Percentiles rank a stretch among this genome's conserved stretches.
Evolutionary conservation across 306 rosid species (phyloP).

Genomic region (Cucurbita moschata): DNA sequence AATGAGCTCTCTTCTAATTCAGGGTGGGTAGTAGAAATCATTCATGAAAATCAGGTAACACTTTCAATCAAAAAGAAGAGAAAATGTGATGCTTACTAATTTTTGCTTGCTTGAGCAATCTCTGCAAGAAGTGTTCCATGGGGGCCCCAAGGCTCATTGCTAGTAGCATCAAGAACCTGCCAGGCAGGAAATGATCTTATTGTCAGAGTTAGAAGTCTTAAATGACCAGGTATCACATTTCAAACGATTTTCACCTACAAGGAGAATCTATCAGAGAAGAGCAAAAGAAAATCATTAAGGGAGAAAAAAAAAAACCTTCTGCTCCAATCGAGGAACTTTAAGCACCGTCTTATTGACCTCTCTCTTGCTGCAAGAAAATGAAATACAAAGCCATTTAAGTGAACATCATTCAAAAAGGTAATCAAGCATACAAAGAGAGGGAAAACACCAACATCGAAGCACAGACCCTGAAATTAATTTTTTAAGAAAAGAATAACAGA

Average conservation of each 20-base stretch:
- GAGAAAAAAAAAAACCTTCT: slow-evolving; percentile 42
- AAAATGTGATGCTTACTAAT: slow-evolving; percentile 44
- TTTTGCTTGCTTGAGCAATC: slow-evolving; percentile 81
- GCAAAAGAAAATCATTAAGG: not conserved
- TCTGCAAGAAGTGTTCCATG: slow-evolving; percentile 95
- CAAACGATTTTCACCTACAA: not conserved
- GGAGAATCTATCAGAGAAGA: not conserved
- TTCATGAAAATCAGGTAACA: not conserved
- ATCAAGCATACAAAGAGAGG: not conserved
- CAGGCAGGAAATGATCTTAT: not conserved
- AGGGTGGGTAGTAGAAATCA: slow-evolving; percentile 10
- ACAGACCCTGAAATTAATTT: not conserved
- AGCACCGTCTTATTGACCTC: slow-evolving; percentile 91
- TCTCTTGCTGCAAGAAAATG: slow-evolving; percentile 61
- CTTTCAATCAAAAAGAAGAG: not conserved
- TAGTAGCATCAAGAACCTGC: slow-evolving; percentile 97
- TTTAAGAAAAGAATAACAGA: not conserved
- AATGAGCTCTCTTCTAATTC: slow-evolving; percentile 12
- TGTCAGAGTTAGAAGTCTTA: not conserved
- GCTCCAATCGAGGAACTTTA: slow-evolving; percentile 97
- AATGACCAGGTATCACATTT: not conserved
- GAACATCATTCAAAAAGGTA: not conserved
- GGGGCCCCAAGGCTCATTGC: slow-evolving; percentile 99
- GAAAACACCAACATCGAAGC: not conserved
- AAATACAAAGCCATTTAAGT: not conserved